Base-by-base conservation (phyloP, 2,329 filamentous ascomycete species). In the Claviceps africana region DNA sequence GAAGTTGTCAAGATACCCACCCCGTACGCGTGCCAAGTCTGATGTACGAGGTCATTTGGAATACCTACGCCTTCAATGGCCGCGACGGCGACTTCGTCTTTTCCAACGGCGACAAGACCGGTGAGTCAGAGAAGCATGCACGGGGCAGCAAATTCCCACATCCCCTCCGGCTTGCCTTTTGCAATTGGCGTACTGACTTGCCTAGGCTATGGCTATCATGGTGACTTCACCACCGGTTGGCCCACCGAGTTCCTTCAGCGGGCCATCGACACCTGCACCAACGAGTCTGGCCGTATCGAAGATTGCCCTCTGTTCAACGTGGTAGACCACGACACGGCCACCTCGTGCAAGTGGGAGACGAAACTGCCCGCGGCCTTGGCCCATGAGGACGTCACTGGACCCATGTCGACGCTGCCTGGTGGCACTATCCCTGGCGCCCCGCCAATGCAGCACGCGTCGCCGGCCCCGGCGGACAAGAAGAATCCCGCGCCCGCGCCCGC, bases 41-140 rank as follows among this genome's bases (percentile, higher is more conserved):
- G 47, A 84, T 95, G 66, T 95, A 77, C 65, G 88, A 96, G 72
- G 88, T 84, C 35, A 94, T 95, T 65, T 95, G 82, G 79, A 72
- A 83, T 63, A 93, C 87, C 9, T 67, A 77, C 48, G 73, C 72
- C 1, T 94, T 86, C 66, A 70, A 69, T 30, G 76, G 75, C 53
- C 68, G 76, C 22, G 69, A 75, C 8, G 88, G 88, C 50, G 67
- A 81, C 57, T 95, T 94, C 61, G 74, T 89, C 48, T 69, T 94
- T 49, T 72, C 87, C 48, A 89, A 89, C 59, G 87, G 88, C 55
- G 89, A 96, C 61, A 74, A 79, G 28, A 83, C 83, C 59, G 85
- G 84, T 79, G 71, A 61, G 73, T 64, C 3, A 51, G 15, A 37
- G 10, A 35, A 11, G 13, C 13, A 40, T 37, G n/a, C 5, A 5